Evolutionary conservation across 2,329 filamentous ascomycete species (phyloP).

Genomic region (Thielaviopsis euricoi): DNA sequence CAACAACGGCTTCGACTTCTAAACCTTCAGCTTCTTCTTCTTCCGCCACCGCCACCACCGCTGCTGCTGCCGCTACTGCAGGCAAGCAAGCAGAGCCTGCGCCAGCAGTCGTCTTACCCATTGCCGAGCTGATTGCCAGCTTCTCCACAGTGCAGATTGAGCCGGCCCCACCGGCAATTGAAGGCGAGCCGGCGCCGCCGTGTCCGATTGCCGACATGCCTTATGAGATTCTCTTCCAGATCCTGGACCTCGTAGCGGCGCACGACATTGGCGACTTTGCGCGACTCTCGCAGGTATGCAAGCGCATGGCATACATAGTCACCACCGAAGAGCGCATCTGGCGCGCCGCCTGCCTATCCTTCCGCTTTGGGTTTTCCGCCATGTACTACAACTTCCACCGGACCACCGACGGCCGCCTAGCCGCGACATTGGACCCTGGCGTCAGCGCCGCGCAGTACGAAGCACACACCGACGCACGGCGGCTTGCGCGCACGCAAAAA

Average conservation of each 20-base stretch:
- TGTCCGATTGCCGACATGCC: conserved; percentile 67
- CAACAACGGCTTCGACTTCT: background rate
- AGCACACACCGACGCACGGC: conserved; percentile 15
- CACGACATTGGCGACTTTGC: conserved; percentile 62
- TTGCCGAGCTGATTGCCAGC: conserved; percentile 55
- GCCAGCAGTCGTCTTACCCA: conserved; percentile 24
- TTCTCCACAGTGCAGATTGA: conserved; percentile 59
- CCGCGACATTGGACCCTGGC: background rate
- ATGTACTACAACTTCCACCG: conserved; percentile 72
- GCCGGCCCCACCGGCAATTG: conserved; percentile 48
- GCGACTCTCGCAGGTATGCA: conserved; percentile 67
- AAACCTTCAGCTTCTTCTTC: conserved; percentile 14
- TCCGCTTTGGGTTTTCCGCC: conserved; percentile 58
- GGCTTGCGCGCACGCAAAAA: conserved; percentile 10
- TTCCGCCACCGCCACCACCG: conserved; percentile 24
- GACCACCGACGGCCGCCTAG: conserved; percentile 23
- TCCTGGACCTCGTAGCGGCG: conserved; percentile 56
- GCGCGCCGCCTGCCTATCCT: conserved; percentile 55
- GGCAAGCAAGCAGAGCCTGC: conserved; percentile 14
- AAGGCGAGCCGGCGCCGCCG: conserved; percentile 55
- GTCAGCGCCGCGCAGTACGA: conserved; percentile 14
- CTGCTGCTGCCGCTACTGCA: conserved; percentile 15
- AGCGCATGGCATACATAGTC: conserved; percentile 70
- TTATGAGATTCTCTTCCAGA: conserved; percentile 68
- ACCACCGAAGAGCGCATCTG: conserved; percentile 74